Base-by-base conservation (phyloP, 179 eudicot genomes). In the Drosera spatulata region DNA sequence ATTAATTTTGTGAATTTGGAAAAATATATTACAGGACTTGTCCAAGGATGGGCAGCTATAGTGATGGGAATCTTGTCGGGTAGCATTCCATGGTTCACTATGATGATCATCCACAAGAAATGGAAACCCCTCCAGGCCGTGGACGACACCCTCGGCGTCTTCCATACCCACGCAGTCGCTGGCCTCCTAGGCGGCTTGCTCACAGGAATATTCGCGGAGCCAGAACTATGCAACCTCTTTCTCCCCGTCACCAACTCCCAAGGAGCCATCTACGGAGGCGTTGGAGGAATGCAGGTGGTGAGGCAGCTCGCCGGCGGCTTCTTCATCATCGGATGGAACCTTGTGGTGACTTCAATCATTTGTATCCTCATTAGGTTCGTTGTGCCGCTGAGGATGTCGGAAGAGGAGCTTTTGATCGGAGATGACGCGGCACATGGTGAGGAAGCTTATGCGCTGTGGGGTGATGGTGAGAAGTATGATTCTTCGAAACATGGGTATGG, bases 401-500 rank as follows among this genome's bases (percentile, higher is more conserved):
- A 82, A 10, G 79, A 77, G 38, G 80, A 80, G 66, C 56, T 82
- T 63, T 59, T 67, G 46, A 71, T 80, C 2, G 87, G 87, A n/a
- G 87, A 82, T n/a, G 82, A 82, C 41, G 87, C 87, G 0, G 87
- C 83, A 11, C 87, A 82, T 42, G 87, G 87, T 2, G 87, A 82
- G 51, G 87, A 82, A 70, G 87, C 87, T 1, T 82, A 82, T 41
- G 87, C 87, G 0, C 61, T 82, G 48, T 82, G 87, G 87, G 87
- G 82, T 14, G 87, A 82, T 56, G 87, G 85, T 8, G 87, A 82
- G 65, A 69, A 70, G 48, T 80, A 68, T 54, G 85, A 80, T 42
- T 10, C 65, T 1, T 68, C 80, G 1, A 50, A 57, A 61, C 85
- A 80, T 58, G 69, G 73, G 7, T 2, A 22, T 22, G 33, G 33